A percentile compares a stretch with the other conserved stretches of the same genome.
Evolutionary conservation across 2,329 filamentous ascomycete genomes (phyloP).

Genomic region (Paecilomyces sp.): DNA sequence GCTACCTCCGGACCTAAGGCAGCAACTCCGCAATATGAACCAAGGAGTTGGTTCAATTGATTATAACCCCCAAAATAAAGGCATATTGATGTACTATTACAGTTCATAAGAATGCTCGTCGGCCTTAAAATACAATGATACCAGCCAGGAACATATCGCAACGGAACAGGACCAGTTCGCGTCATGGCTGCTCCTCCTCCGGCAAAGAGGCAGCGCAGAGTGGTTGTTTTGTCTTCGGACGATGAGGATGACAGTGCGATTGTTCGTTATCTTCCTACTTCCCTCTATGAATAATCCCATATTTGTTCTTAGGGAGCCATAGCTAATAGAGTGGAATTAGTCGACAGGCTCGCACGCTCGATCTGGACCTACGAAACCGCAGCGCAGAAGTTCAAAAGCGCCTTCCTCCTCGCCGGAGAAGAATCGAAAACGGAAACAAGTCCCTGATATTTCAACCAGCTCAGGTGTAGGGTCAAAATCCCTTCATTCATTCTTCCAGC

Average conservation of each 20-base stretch:
- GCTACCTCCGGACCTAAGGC: not conserved
- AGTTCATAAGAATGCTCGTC: not conserved
- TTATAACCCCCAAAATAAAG: too few species aligned
- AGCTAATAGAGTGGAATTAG: not conserved
- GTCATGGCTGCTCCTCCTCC: slow-evolving; percentile 29
- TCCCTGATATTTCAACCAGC: slow-evolving; percentile 5
- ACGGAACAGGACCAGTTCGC: not conserved
- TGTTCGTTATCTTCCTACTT: too few species aligned
- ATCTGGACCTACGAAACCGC: not conserved
- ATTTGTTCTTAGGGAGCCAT: too few species aligned
- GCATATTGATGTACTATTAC: not conserved
- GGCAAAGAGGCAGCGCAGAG: slow-evolving; percentile 30
- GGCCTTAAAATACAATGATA: not conserved
- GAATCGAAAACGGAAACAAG: slow-evolving; percentile 13
- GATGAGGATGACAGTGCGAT: slow-evolving; percentile 12
- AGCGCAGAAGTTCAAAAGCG: slow-evolving; percentile 7
- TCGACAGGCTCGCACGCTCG: not conserved
- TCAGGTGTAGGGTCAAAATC: slow-evolving; percentile 23
- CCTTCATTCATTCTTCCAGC: slow-evolving; percentile 34
- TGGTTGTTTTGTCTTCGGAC: slow-evolving; percentile 19
- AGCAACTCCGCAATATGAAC: too few species aligned
- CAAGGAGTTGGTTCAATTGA: too few species aligned
- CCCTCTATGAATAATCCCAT: too few species aligned
- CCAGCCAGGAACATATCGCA: not conserved
- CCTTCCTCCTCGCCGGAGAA: slow-evolving; percentile 27